Evolutionary conservation across 2,329 filamentous ascomycete species (phyloP), one percentile per base, ranked within the genome.

Genomic region (Coccinonectria pachysandricola): DNA sequence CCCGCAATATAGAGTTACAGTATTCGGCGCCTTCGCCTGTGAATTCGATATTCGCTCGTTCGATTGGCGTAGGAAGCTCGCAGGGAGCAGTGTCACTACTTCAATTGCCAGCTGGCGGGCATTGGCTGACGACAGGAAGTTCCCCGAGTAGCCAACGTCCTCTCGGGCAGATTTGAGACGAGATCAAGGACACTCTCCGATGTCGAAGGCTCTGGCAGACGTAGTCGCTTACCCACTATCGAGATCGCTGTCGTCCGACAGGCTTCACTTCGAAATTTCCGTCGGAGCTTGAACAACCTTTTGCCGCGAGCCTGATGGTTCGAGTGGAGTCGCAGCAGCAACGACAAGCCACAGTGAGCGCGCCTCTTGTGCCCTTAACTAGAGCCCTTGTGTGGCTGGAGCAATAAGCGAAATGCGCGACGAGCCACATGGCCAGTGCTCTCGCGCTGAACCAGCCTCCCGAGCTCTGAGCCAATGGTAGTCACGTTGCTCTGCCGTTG

Each of bases 401-500:
- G n/a, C n/a, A n/a, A n/a, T n/a, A n/a, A 35, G 11, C 3, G 35
- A 30, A 26, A 15, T 28, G 17, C 17, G 46, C 45, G 43, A 45
- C 38, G 23, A 49, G 46, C 45, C 43, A 48, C 42, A 48, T 40
- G 39, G 46, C 30, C 39, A 34, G 37, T 39, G 31, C 28, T 24
- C 22, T 19, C 25, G 28, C 30, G 35, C 31, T 28, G 25, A 32
- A 28, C 32, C 15, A 36, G 35, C 37, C 26, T 36, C 33, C 32
- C 27, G 27, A 36, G 24, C 34, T 36, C 27, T 39, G 32, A 35
- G 20, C 65, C 64, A 70, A 69, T 68, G 28, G 51, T 13, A 41
- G 19, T 4, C 9, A 45, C 48, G 72, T 77, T 77, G 70, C 68
- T 43, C 52, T 40, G 66, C 52, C 47, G 68, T 72, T 71, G 64